Evolutionary conservation across 257 asterid species (phyloP).

Genomic region (Solanum ahanhuiri): DNA sequence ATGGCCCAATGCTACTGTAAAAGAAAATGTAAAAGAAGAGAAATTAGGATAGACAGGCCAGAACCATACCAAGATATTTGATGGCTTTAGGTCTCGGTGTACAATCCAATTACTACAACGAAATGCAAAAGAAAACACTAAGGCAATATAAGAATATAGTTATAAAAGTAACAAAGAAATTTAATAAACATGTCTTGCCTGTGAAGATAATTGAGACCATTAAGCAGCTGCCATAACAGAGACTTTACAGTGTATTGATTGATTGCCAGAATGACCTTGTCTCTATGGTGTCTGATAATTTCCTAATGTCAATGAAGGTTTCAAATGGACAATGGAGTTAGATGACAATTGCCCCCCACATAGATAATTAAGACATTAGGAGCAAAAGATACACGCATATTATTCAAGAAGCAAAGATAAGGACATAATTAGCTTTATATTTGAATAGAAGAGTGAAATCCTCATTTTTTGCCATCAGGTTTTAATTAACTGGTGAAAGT

Average conservation of each 20-base stretch:
- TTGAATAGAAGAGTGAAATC: neutral
- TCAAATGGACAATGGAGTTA: slow-evolving; percentile 3
- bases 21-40: neutral
- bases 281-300: slow-evolving; percentile 93
- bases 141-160: neutral
- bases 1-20: neutral
- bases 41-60: neutral
- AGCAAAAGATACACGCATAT: neutral
- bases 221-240: slow-evolving; percentile 96
- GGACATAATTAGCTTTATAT: neutral
- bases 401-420: neutral
- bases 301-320: slow-evolving; percentile 36
- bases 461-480: neutral
- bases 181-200: slow-evolving; percentile 33
- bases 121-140: slow-evolving; percentile 1
- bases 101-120: slow-evolving; percentile 92
- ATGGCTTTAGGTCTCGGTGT: slow-evolving; percentile 97
- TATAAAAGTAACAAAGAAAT: neutral
- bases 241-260: slow-evolving; percentile 79
- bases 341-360: neutral
- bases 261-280: slow-evolving; percentile 86
- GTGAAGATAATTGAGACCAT: slow-evolving; percentile 94
- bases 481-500: neutral
- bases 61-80: slow-evolving; percentile 74
- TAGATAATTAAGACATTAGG: neutral